Conservation (phyloP, 768 basidiomycete species). For the Sporobolomyces phaffii region DNA sequence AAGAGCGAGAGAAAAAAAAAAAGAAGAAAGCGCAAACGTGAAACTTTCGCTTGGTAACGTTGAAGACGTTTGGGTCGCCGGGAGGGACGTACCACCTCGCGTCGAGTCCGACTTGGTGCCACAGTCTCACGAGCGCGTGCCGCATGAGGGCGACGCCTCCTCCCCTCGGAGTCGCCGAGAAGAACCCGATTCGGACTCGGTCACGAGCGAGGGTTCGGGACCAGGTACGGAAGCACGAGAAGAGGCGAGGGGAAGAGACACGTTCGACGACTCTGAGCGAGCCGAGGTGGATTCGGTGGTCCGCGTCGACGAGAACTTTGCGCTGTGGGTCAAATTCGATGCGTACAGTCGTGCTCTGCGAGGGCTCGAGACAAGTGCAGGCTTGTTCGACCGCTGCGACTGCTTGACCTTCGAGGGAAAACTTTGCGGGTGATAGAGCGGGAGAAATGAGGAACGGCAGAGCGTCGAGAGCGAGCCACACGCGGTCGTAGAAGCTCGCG, state of each 20-base stretch:
- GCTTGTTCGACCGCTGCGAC: constrained; percentile 20
- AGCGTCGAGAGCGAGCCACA: constrained; percentile 32
- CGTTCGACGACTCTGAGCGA: constrained; percentile 1
- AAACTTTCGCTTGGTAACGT: constrained; percentile 44
- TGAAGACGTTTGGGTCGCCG: constrained; percentile 29
- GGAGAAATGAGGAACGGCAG: constrained; percentile 15
- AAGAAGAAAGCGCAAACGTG: constrained; percentile 35
- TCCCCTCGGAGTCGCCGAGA: constrained; percentile 92
- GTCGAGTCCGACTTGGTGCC: constrained; percentile 71
- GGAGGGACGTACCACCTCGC: constrained; percentile 63
- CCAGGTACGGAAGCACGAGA: constrained; percentile 74
- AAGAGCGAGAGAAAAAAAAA: neutral
- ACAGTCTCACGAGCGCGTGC: constrained; percentile 83
- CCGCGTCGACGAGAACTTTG: constrained; percentile 27
- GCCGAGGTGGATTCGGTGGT: constrained; percentile 24
- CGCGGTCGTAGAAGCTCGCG: constrained; percentile 6
- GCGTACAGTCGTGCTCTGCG: constrained; percentile 17
- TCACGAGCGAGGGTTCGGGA: constrained; percentile 77
- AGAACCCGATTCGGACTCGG: constrained; percentile 85
- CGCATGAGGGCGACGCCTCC: constrained; percentile 94
- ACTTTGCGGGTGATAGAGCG: neutral
- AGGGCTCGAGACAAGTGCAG: neutral
- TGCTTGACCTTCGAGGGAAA: constrained; percentile 24
- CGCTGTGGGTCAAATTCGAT: constrained; percentile 1
- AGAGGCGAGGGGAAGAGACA: constrained; percentile 44